A percentile compares a stretch with the other conserved stretches of the same genome.
Evolutionary conservation across 495 filamentous ascomycete species (phyloP).

Genomic region (Penicillium desertorum): DNA sequence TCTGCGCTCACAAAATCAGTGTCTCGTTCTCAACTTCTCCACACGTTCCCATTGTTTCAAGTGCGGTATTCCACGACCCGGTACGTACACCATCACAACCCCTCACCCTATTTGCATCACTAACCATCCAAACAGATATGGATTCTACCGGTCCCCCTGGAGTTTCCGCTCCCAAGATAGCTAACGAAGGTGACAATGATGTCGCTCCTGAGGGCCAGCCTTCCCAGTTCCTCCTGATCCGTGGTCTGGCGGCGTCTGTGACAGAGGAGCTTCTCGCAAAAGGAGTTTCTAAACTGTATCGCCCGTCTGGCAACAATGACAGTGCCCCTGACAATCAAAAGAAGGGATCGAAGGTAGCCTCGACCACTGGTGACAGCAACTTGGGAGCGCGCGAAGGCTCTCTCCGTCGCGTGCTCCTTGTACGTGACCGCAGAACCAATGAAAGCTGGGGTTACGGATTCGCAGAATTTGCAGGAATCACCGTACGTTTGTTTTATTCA

Average conservation of each 20-base stretch:
- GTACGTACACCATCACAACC: constrained; percentile 45
- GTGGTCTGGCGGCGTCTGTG: constrained; percentile 70
- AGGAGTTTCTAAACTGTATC: constrained; percentile 76
- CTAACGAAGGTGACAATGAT: constrained; percentile 77
- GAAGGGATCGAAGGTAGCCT: constrained; percentile 66
- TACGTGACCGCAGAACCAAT: constrained; percentile 70
- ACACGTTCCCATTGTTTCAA: constrained; percentile 69
- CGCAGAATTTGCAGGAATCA: constrained; percentile 74
- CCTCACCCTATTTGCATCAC: not conserved
- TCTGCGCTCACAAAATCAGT: constrained; percentile 47
- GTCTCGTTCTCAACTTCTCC: constrained; percentile 68
- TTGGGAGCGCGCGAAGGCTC: constrained; percentile 76
- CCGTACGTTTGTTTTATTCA: constrained; percentile 34
- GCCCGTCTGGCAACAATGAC: constrained; percentile 38
- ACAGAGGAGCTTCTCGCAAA: constrained; percentile 76
- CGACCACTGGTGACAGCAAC: constrained; percentile 69
- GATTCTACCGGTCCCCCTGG: constrained; percentile 33
- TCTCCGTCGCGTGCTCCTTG: constrained; percentile 73
- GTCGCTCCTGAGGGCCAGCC: constrained; percentile 69
- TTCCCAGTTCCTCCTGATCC: constrained; percentile 79
- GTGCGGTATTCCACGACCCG: constrained; percentile 67
- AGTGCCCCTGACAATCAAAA: constrained; percentile 33
- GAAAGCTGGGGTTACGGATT: constrained; percentile 89
- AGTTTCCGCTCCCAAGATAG: constrained; percentile 38
- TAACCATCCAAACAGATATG: constrained; percentile 24